Evolutionary conservation across 805 yeast species (phyloP).

Genomic region (Maudiozyma barnettii): DNA sequence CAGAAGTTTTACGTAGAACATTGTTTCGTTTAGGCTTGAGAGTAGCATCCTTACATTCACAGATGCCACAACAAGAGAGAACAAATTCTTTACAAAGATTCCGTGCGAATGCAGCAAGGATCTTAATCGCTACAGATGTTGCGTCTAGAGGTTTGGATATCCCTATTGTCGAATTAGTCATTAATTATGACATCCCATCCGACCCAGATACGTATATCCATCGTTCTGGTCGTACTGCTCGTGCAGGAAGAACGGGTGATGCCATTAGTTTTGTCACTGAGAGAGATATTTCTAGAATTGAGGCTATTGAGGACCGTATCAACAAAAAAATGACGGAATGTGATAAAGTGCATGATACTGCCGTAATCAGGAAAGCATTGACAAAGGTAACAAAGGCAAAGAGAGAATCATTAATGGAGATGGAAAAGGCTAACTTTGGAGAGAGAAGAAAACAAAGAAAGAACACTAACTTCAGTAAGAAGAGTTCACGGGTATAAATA

Average conservation of each 20-base stretch:
- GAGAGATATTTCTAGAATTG: constrained; percentile 69
- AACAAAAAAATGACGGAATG: constrained; percentile 71
- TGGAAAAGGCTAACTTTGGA: constrained; percentile 88
- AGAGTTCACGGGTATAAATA: constrained; percentile 8
- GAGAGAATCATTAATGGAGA: constrained; percentile 83
- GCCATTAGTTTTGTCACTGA: constrained; percentile 77
- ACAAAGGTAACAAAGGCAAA: constrained; percentile 69
- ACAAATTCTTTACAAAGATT: constrained; percentile 86
- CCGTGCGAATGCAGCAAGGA: constrained; percentile 89
- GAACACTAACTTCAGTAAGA: constrained; percentile 25
- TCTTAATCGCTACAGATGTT: constrained; percentile 90
- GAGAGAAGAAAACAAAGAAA: constrained; percentile 51
- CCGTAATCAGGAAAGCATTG: constrained; percentile 63
- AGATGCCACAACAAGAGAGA: constrained; percentile 88
- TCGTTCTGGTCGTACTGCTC: constrained; percentile 96
- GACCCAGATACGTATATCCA: constrained; percentile 96
- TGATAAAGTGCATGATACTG: constrained; percentile 61
- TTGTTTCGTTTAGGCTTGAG: constrained; percentile 63
- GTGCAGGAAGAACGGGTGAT: constrained; percentile 90
- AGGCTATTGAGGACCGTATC: constrained; percentile 80
- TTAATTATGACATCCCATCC: constrained; percentile 89
- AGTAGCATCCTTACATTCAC: constrained; percentile 87
- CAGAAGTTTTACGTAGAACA: constrained; percentile 76
- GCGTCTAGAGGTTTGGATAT: constrained; percentile 97
- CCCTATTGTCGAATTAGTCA: constrained; percentile 81